Conservation (phyloP, 805 yeast genomes). For the Scheffersomyces spartinae region DNA sequence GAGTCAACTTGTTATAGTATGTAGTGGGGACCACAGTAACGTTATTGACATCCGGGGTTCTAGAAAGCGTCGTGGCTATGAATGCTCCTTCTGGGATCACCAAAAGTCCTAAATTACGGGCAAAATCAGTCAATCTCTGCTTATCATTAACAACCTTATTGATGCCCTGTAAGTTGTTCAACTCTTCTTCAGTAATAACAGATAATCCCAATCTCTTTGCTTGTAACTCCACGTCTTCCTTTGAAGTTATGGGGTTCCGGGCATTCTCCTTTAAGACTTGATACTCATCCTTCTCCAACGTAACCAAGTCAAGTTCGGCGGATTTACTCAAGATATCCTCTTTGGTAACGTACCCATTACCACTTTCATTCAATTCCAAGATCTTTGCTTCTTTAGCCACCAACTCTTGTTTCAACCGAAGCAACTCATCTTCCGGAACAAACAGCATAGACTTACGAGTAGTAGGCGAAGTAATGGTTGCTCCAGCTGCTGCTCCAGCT, state of each 20-base stretch:
- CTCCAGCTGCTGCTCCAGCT: no score
- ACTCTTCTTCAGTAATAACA: background rate
- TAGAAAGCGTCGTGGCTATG: slow-evolving; percentile 50
- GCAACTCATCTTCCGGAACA: no score
- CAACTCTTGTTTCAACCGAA: no score
- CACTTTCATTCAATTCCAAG: no score
- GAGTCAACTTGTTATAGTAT: slow-evolving; percentile 48
- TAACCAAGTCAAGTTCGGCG: slow-evolving; percentile 19
- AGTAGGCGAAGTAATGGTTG: no score
- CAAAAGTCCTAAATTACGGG: slow-evolving; percentile 35
- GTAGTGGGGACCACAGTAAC: slow-evolving; percentile 55
- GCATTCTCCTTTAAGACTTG: no score
- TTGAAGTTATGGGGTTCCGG: no score
- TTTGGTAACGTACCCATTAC: no score
- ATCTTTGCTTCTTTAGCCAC: no score
- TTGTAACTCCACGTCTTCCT: background rate
- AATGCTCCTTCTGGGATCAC: slow-evolving; percentile 49
- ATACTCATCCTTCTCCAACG: slow-evolving; percentile 18
- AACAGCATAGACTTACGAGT: no score
- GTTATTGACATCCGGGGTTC: slow-evolving; percentile 40
- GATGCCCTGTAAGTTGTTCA: background rate
- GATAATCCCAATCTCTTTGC: background rate
- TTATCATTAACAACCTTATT: slow-evolving; percentile 5
- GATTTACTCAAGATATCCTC: slow-evolving; percentile 13
- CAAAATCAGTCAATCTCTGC: slow-evolving; percentile 22